Evolutionary conservation across 164 flowering plant genomes (phyloP).

Genomic region (Magnolia sinica): DNA sequence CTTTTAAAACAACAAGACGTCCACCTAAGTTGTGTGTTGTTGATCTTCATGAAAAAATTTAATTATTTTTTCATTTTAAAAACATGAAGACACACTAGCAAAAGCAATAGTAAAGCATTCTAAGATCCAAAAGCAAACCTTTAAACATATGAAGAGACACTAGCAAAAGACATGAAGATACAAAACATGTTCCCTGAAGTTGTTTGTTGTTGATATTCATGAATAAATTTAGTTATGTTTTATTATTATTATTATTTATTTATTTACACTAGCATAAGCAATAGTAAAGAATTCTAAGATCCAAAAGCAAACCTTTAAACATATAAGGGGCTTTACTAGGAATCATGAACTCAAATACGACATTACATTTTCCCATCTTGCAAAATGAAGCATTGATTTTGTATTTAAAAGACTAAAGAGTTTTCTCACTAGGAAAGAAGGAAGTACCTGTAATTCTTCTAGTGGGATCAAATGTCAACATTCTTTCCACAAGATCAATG

Average conservation of each 20-base stretch:
- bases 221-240: too few species aligned
- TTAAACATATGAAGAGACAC: not conserved
- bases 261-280: not conserved
- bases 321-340: not conserved
- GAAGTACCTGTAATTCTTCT: slow-evolving; percentile 77
- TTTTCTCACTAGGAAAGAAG: slow-evolving; percentile 1
- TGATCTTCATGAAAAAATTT: too few species aligned
- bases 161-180: too few species aligned
- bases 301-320: not conserved
- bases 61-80: too few species aligned
- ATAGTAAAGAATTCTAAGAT: too few species aligned
- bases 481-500: slow-evolving; percentile 83
- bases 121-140: not conserved
- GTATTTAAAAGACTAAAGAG: not conserved
- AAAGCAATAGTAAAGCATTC: not conserved
- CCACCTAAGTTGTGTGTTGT: too few species aligned
- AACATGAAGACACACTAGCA: too few species aligned
- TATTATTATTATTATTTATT: too few species aligned
- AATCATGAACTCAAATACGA: not conserved
- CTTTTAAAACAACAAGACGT: too few species aligned
- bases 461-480: slow-evolving; percentile 87
- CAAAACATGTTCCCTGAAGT: too few species aligned
- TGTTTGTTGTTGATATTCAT: too few species aligned
- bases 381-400: not conserved
- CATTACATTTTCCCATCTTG: not conserved